phyloP scores from a whole-genome alignment of 2,329 filamentous ascomycete genomes.

The Aaosphaeria pasadenensis region DNA sequence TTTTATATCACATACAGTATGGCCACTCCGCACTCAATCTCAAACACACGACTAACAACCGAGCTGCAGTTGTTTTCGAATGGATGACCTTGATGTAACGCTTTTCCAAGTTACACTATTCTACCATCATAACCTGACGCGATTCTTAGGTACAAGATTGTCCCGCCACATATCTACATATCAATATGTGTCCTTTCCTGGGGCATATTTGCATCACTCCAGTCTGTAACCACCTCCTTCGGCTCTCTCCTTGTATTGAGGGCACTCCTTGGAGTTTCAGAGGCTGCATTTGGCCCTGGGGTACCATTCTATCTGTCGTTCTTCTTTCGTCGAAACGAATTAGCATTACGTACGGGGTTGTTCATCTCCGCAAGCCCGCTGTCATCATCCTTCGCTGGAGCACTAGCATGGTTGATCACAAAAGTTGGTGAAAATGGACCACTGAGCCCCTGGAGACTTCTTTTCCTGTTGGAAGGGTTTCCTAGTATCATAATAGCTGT shows the following conservation, averaged over 20 bases:
- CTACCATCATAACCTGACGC: background rate
- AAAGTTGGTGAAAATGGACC: constrained; percentile 62
- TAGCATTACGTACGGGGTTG: constrained; percentile 80
- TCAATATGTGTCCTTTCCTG: constrained; percentile 68
- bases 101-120: background rate
- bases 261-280: constrained; percentile 53
- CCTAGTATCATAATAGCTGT: constrained; percentile 74
- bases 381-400: constrained; percentile 68
- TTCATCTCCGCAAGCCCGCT: constrained; percentile 74
- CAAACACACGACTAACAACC: constrained; percentile 10
- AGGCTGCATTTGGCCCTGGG: constrained; percentile 62
- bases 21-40: background rate
- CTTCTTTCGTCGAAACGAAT: constrained; percentile 65
- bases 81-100: constrained; percentile 62
- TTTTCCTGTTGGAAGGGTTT: constrained; percentile 83
- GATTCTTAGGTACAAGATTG: constrained; percentile 48
- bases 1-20: constrained; percentile 60
- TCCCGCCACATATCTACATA: constrained; percentile 62
- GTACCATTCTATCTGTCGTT: constrained; percentile 64
- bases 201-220: constrained; percentile 75
- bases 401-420: constrained; percentile 75
- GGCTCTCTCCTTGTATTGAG: constrained; percentile 62
- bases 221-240: constrained; percentile 49
- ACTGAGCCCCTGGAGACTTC: constrained; percentile 78
- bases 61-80: constrained; percentile 51